Evolutionary conservation across 306 rosid species (phyloP), one percentile per base, ranked within the genome.

Genomic region (Cucurbita argyrosperma): DNA sequence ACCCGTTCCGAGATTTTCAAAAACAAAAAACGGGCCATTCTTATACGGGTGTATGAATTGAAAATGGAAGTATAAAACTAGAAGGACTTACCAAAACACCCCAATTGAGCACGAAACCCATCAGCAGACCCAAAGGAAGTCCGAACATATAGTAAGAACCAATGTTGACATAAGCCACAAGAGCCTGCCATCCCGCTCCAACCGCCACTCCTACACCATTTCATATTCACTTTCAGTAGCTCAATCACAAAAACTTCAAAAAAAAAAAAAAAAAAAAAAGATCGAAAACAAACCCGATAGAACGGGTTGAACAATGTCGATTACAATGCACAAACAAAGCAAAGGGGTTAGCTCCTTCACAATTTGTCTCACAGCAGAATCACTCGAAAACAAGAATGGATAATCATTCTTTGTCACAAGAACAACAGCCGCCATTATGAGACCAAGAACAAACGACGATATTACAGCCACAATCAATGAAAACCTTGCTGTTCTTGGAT

Each of bases 151-250:
- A 92, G 76, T 92, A 92, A 78, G 93, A 92, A 0, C 79, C 90
- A 60, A 88, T 13, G 74, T 90, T 92, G 0, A 92, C 89, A 63
- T 90, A 88, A 30, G 91, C 98, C 40, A 92, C 96, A 37, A 15
- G 16, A 18, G 84, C 71, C 39, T 92, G 98, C 96, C 98, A 92
- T 1, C 96, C 98, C 5, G 98, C 98, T 7, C 98, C 96, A 61
- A 90, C 79, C 9, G 96, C 98, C 11, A 90, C 98, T 7, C 98
- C 96, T 88, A 50, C 55, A 65, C 35, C 35, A 2, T 30, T 30
- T 30, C 4, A 30, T 30, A 30, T 30, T 30, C 35, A 30, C 1
- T 30, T 30, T 30, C 35, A 30, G 4, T 0, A 1, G 35, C 35
- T 30, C 35, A 30, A 30, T 69, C 57, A 49, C 3, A 43, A 58